phyloP scores from a whole-genome alignment of 73 alveolate genomes.

The Blepharisma japonicum region DNA sequence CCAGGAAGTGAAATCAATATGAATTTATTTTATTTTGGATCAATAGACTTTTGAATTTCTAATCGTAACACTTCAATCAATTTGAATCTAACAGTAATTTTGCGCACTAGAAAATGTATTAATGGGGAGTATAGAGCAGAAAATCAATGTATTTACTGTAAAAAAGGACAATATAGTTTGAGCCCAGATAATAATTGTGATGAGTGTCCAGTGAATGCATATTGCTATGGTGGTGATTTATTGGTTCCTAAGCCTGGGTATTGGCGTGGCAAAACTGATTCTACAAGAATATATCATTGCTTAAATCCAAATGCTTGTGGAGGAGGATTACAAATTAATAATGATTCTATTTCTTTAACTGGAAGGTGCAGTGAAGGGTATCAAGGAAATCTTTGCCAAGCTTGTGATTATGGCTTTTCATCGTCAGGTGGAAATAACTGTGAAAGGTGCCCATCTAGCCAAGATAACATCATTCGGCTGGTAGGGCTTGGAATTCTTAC shows the following conservation, averaged over 20 bases:
- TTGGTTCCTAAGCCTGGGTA: constrained; percentile 25
- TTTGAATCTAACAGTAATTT: background rate
- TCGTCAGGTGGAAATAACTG: constrained; percentile 53
- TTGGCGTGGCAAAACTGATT: constrained; percentile 12
- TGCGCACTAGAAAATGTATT: background rate
- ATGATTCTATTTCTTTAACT: constrained; percentile 38
- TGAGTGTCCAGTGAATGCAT: constrained; percentile 8
- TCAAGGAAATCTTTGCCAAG: constrained; percentile 60
- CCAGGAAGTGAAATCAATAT: too few species aligned
- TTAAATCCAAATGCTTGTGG: constrained; percentile 41
- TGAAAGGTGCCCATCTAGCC: constrained; percentile 41
- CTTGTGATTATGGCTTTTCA: constrained; percentile 66
- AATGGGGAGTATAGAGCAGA: background rate
- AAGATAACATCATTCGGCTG: background rate
- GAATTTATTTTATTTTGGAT: too few species aligned
- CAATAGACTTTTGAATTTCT: too few species aligned
- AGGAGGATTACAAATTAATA: constrained; percentile 31
- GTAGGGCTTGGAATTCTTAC: background rate
- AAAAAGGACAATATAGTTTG: constrained; percentile 8
- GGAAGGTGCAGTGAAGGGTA: constrained; percentile 66
- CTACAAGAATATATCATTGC: constrained; percentile 42
- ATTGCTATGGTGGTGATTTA: constrained; percentile 24
- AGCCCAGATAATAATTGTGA: background rate
- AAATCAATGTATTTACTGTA: background rate
- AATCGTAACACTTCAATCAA: too few species aligned